A percentile compares a stretch with the other conserved stretches of the same genome.
These are phyloP conservation scores for Senna siamea DNA, from an alignment of 306 rosid genomes.

Conservation along the genomic window DNA sequence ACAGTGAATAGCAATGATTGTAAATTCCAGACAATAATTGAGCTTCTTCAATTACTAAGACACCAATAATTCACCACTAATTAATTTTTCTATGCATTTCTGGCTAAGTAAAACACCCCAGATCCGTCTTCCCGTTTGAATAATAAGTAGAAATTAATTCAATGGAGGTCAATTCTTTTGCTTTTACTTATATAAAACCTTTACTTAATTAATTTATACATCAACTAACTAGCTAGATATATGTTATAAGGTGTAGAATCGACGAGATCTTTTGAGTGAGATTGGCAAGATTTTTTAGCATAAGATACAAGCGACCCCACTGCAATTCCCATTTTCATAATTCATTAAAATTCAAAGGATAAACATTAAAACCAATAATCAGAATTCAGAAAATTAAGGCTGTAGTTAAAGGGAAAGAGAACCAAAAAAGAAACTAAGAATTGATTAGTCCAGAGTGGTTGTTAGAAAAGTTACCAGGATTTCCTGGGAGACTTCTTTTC, in stretches of 20 bases:
- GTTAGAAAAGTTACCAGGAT: slow-evolving; percentile 56
- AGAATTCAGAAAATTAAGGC: too few relatives aligned
- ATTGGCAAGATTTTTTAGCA: not conserved
- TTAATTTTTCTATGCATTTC: slow-evolving; percentile 17
- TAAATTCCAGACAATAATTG: slow-evolving; percentile 67
- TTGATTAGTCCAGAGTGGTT: too few relatives aligned
- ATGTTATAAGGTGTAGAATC: too few relatives aligned
- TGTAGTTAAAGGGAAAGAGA: too few relatives aligned
- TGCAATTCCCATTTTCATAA: slow-evolving; percentile 4
- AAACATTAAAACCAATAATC: too few relatives aligned
- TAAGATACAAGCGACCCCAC: not conserved
- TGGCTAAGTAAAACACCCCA: slow-evolving; percentile 25
- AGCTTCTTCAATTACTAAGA: slow-evolving; percentile 44
- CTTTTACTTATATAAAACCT: not conserved
- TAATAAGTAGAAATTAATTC: not conserved
- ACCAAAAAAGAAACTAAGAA: too few relatives aligned
- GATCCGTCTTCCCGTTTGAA: not conserved
- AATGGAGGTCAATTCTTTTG: not conserved
- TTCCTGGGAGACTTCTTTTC: slow-evolving; percentile 83
- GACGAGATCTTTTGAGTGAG: not conserved
- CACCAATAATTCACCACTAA: slow-evolving; percentile 53
- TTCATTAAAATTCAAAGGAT: slow-evolving; percentile 4
- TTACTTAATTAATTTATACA: too few relatives aligned
- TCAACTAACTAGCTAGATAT: too few relatives aligned
- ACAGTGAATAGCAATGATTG: slow-evolving; percentile 70